Base-by-base conservation (phyloP, 306 rosid species). In the Lagenaria siceraria region DNA sequence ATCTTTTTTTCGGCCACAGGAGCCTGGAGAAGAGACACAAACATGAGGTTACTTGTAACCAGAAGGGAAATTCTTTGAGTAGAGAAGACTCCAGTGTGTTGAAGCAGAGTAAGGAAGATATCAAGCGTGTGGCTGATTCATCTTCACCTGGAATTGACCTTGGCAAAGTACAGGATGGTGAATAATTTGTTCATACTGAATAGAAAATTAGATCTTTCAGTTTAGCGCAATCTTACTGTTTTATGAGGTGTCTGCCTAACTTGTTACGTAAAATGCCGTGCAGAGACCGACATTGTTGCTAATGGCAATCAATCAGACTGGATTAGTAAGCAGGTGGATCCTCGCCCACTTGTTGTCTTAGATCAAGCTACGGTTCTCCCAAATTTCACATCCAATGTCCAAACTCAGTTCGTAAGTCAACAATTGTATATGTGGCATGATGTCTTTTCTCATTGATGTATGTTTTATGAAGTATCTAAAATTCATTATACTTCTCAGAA, bases 361-460 rank as follows among this genome's bases (percentile, higher is more conserved):
- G 86, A 78, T 81, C 86, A 74, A 84, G 81, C 75, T 82, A 56
- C 76, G 8, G 49, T 81, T 82, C 87, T 82, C 2, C 84, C 76
- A 83, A 84, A 82, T 85, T 48, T 78, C 69, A 78, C 70, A 74
- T 81, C 90, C 75, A 86, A 63, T 71, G 71, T 81, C 61, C 84
- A 83, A 43, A 79, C 79, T 74, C 82, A 83, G 43, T 56, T 78
- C 9, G 98, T 90, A 89, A 90, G 98, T 83, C 65, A 77, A 48
- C 19, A 22, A 22, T 40, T 68, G 49, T 68, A 42, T 51, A 68
- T 68, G 74, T 13, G 29, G 35, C 33, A 21, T 22, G 54, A 68
- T 68, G 33, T 25, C n/a, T 68, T 42, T 12, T 68, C 54, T 21
- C 54, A 21, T 42, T 21, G 52, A 11, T 68, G 54, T 68, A 10